Conservation (phyloP, 2,329 filamentous ascomycete genomes). For the Gaeumannomyces sp. region DNA sequence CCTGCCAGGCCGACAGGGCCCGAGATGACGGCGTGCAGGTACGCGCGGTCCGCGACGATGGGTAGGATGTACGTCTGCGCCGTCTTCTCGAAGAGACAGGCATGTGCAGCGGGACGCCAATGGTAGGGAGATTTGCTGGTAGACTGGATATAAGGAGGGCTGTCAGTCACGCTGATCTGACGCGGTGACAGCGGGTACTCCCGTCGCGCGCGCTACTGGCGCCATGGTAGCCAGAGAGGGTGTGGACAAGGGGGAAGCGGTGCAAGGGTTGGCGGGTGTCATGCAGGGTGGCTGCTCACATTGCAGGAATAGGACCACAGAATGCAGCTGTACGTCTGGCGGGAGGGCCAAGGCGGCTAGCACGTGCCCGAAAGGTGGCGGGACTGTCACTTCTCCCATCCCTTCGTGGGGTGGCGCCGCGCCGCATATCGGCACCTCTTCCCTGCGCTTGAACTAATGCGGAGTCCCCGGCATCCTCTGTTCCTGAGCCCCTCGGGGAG, state of each 20-base stretch:
- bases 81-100: conserved; percentile 22
- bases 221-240: background rate
- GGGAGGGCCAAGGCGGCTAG: background rate
- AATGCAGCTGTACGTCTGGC: background rate
- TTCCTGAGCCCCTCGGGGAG: background rate
- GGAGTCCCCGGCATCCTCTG: too few species aligned
- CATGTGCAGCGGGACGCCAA: conserved; percentile 26
- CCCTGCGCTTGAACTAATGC: background rate
- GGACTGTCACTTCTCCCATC: background rate
- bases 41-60: conserved; percentile 27
- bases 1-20: conserved; percentile 24
- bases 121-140: conserved; percentile 21
- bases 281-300: background rate
- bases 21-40: conserved; percentile 30
- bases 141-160: background rate
- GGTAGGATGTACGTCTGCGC: conserved; percentile 25
- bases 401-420: too few species aligned
- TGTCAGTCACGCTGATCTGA: too few species aligned
- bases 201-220: too few species aligned
- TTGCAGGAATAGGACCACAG: background rate
- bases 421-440: too few species aligned
- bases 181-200: background rate
- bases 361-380: background rate
- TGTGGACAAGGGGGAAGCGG: background rate
- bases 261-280: background rate